These are phyloP conservation scores for Elongisporangium prolatum DNA, from an alignment of 352 stramenopile species.

Conservation along the genomic window DNA sequence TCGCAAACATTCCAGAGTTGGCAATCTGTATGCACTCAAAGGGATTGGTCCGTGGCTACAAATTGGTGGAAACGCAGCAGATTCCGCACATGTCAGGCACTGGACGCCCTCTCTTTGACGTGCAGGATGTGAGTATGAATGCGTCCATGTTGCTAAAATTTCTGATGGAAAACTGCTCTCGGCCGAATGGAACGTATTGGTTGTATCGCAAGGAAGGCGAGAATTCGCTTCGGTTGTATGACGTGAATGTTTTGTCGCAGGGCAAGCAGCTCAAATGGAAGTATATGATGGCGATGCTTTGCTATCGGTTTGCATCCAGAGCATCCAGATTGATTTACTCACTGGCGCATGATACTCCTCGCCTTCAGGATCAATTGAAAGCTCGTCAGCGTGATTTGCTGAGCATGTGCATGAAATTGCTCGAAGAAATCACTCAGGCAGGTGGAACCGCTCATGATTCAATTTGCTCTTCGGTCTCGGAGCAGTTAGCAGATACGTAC, in stretches of 20 bases:
- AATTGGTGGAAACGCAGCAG: constrained; percentile 74
- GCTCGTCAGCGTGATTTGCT: constrained; percentile 73
- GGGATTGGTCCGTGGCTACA: constrained; percentile 79
- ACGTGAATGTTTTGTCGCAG: constrained; percentile 77
- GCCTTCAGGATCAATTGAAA: constrained; percentile 59
- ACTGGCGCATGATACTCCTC: constrained; percentile 43
- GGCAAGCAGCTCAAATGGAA: constrained; percentile 88
- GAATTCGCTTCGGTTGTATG: constrained; percentile 72
- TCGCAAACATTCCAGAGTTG: constrained; percentile 82
- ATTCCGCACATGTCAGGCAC: constrained; percentile 79
- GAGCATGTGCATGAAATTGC: constrained; percentile 65
- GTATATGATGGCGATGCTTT: constrained; percentile 90
- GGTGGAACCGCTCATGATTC: constrained; percentile 60
- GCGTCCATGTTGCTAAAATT: constrained; percentile 86
- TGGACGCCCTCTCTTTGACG: constrained; percentile 61
- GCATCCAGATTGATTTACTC: constrained; percentile 62
- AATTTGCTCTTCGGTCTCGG: constrained; percentile 75
- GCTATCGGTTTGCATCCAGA: constrained; percentile 78
- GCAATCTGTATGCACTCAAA: constrained; percentile 87
- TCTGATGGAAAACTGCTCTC: constrained; percentile 78
- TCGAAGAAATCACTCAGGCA: constrained; percentile 62
- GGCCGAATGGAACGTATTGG: constrained; percentile 83
- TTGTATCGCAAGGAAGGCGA: constrained; percentile 79
- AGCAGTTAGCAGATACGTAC: constrained; percentile 82
- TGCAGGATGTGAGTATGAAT: constrained; percentile 85